Conservation (phyloP, 495 filamentous ascomycete genomes). For the Penicilliopsis zonata region DNA sequence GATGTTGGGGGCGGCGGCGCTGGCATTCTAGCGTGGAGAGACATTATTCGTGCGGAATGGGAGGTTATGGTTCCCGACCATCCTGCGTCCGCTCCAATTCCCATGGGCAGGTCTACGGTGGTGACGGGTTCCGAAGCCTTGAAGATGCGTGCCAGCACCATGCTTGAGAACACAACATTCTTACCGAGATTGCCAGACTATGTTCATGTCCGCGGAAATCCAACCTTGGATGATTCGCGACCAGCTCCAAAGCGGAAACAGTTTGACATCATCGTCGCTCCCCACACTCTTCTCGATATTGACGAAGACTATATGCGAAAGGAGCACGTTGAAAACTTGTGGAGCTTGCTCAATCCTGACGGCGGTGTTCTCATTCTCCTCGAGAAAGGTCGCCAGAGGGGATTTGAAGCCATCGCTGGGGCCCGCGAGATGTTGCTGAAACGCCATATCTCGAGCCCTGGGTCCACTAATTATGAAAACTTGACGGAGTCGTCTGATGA, state of each 20-base stretch:
- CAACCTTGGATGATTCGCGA: conserved; percentile 31
- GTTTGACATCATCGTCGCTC: conserved; percentile 83
- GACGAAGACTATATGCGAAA: conserved; percentile 64
- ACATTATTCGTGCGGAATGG: conserved; percentile 71
- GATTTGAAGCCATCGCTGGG: conserved; percentile 83
- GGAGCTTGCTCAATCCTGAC: conserved; percentile 70
- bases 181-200: conserved; percentile 89
- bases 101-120: conserved; percentile 49
- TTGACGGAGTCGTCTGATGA: conserved; percentile 23
- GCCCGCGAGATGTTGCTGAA: conserved; percentile 68
- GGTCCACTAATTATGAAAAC: conserved; percentile 32
- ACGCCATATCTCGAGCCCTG: conserved; percentile 59
- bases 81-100: conserved; percentile 23
- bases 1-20: conserved; percentile 83
- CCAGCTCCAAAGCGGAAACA: conserved; percentile 51
- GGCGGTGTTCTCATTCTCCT: conserved; percentile 81
- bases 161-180: conserved; percentile 85
- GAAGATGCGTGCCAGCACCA: conserved; percentile 58
- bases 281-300: conserved; percentile 66
- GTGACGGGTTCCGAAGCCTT: conserved; percentile 51
- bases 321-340: conserved; percentile 69
- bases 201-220: conserved; percentile 43
- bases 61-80: conserved; percentile 42
- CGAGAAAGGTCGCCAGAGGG: conserved; percentile 83
- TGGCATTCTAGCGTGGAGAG: conserved; percentile 73